phyloP scores from a whole-genome alignment of 1,139 yeast species.

The Hansenula lynferdii region DNA sequence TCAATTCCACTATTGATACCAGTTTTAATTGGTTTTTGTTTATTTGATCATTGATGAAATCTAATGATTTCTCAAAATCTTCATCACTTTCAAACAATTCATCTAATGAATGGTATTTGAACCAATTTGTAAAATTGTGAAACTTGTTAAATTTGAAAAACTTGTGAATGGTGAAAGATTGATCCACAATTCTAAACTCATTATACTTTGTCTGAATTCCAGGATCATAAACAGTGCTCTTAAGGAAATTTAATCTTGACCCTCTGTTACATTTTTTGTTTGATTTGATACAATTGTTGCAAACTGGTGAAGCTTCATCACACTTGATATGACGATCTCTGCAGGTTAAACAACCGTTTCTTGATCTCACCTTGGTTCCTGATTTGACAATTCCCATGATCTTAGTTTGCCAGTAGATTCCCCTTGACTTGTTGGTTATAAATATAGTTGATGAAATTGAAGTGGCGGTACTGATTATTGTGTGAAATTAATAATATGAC shows the following conservation, averaged over 20 bases:
- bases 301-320: constrained; percentile 36
- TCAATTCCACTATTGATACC: constrained; percentile 4
- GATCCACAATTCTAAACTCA: constrained; percentile 17
- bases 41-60: constrained; percentile 3
- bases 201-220: not conserved
- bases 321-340: constrained; percentile 44
- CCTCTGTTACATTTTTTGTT: constrained; percentile 28
- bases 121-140: constrained; percentile 18
- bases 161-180: constrained; percentile 16
- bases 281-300: constrained; percentile 35
- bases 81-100: constrained; percentile 17
- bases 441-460: too few species aligned
- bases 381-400: not conserved
- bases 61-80: constrained; percentile 11
- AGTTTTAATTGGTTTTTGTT: constrained; percentile 3
- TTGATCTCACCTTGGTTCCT: constrained; percentile 24
- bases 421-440: too few species aligned
- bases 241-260: constrained; percentile 13
- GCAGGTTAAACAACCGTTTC: constrained; percentile 42
- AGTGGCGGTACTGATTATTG: too few species aligned
- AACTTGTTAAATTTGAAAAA: constrained; percentile 11
- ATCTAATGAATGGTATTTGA: constrained; percentile 9
- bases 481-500: too few species aligned
- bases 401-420: too few species aligned
- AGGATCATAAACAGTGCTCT: constrained; percentile 7